These are phyloP conservation scores for Termitomyces sp. DNA, from an alignment of 768 basidiomycete genomes.

Conservation along the genomic window DNA sequence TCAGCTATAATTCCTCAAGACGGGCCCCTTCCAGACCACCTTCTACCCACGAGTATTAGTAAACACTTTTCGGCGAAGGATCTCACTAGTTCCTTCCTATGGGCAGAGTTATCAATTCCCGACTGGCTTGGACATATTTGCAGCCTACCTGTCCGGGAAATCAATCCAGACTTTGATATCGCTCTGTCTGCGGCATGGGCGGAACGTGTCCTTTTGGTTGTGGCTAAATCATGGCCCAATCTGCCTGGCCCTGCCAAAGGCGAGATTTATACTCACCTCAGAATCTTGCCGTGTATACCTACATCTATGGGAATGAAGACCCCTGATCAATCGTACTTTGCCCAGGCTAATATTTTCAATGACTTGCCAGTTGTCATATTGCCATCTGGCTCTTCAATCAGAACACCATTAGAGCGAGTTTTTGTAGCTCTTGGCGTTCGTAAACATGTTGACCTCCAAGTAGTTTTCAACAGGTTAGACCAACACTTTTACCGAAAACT, in stretches of 20 bases:
- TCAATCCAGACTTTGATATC: slow-evolving; percentile 53
- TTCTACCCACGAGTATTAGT: slow-evolving; percentile 64
- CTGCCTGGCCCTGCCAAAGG: slow-evolving; percentile 43
- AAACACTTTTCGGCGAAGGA: slow-evolving; percentile 48
- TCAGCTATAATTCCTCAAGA: slow-evolving; percentile 58
- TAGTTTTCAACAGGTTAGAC: slow-evolving; percentile 81
- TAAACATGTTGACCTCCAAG: slow-evolving; percentile 87
- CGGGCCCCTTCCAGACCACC: slow-evolving; percentile 69
- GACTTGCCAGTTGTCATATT: slow-evolving; percentile 80
- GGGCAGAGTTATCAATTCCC: slow-evolving; percentile 69
- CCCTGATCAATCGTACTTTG: slow-evolving; percentile 77
- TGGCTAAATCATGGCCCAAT: slow-evolving; percentile 71
- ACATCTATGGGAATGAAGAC: slow-evolving; percentile 68
- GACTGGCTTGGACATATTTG: slow-evolving; percentile 75
- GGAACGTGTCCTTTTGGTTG: slow-evolving; percentile 65
- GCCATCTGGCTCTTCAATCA: slow-evolving; percentile 57
- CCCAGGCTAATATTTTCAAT: slow-evolving; percentile 82
- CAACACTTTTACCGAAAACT: background rate
- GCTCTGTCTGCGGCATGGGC: slow-evolving; percentile 65
- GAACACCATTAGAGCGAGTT: slow-evolving; percentile 67
- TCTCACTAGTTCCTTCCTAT: slow-evolving; percentile 57
- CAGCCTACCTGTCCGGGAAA: slow-evolving; percentile 34
- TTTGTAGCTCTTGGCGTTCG: slow-evolving; percentile 75
- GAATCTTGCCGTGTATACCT: slow-evolving; percentile 56
- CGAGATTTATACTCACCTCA: slow-evolving; percentile 44